phyloP scores from a whole-genome alignment of 352 stramenopile species.

The Phytophthora fragariae region DNA sequence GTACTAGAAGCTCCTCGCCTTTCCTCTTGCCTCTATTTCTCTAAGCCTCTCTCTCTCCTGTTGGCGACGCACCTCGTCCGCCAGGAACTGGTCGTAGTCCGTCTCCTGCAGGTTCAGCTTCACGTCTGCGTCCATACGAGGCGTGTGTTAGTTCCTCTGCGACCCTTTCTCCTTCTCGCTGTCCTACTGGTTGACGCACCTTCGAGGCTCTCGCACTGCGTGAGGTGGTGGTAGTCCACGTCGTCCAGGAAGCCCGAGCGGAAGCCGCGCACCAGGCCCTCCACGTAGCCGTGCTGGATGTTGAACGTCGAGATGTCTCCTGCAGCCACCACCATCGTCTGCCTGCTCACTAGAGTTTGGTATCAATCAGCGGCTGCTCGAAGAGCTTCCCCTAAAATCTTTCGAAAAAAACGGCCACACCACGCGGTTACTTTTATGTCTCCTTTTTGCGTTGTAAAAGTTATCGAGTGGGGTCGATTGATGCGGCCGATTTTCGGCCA shows the following conservation, averaged over 20 bases:
- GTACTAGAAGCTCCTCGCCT: background rate
- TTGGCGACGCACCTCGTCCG: constrained; percentile 81
- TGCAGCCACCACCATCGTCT: constrained; percentile 65
- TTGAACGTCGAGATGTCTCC: constrained; percentile 97
- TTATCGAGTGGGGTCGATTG: too few relatives aligned
- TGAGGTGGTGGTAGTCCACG: constrained; percentile 92
- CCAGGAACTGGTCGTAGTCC: constrained; percentile 97
- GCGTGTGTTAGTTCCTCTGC: background rate
- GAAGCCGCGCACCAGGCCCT: constrained; percentile 97
- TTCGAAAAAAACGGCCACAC: background rate
- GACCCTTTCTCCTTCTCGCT: too few relatives aligned
- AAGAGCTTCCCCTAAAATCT: background rate
- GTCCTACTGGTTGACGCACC: constrained; percentile 37
- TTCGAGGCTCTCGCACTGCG: constrained; percentile 92
- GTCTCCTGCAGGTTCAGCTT: constrained; percentile 98
- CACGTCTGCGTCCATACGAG: constrained; percentile 57
- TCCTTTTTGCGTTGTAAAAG: too few relatives aligned
- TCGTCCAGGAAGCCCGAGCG: constrained; percentile 91
- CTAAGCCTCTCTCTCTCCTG: background rate
- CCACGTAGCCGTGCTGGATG: constrained; percentile 97
- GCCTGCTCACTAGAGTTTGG: background rate
- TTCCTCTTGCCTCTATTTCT: background rate
- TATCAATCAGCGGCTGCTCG: too few relatives aligned
- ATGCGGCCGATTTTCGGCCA: background rate
- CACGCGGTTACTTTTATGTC: too few relatives aligned